phyloP scores from a whole-genome alignment of 2,329 filamentous ascomycete genomes.

The Aspergillus tanneri region DNA sequence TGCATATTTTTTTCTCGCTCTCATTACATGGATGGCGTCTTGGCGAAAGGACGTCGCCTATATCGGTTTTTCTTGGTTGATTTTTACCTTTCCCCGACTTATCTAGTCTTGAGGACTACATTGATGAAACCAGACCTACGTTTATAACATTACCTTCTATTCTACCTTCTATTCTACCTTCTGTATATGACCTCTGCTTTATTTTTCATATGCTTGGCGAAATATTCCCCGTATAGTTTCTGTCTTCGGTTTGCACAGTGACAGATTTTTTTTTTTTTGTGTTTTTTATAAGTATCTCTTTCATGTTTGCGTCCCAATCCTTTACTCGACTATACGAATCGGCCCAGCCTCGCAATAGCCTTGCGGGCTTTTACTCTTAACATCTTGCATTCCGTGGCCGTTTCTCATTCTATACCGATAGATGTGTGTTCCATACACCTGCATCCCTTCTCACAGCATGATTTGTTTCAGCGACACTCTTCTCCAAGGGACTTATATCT shows the following conservation, averaged over 20 bases:
- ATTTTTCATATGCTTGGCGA: slow-evolving; percentile 16
- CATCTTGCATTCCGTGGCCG: not conserved
- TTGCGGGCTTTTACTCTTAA: slow-evolving; percentile 1
- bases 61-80: not conserved
- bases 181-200: slow-evolving; percentile 23
- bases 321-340: not conserved
- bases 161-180: no score
- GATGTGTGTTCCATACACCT: slow-evolving; percentile 10
- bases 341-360: not conserved
- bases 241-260: slow-evolving; percentile 7
- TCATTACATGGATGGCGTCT: slow-evolving; percentile 21
- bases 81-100: not conserved
- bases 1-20: not conserved
- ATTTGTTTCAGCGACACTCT: no score
- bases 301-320: not conserved
- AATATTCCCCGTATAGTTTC: slow-evolving; percentile 8
- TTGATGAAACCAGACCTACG: slow-evolving; percentile 17
- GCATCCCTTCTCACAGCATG: slow-evolving; percentile 1
- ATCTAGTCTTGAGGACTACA: slow-evolving; percentile 3
- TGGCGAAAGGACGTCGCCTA: slow-evolving; percentile 12
- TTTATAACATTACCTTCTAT: slow-evolving; percentile 18
- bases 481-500: no score
- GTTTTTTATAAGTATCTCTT: slow-evolving; percentile 1
- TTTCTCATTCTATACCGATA: slow-evolving; percentile 4
- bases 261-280: slow-evolving; percentile 3